Percentiles rank a stretch among this genome's conserved stretches.
Conservation (phyloP, 768 basidiomycete species). For the Russula griseocarnosa region DNA sequence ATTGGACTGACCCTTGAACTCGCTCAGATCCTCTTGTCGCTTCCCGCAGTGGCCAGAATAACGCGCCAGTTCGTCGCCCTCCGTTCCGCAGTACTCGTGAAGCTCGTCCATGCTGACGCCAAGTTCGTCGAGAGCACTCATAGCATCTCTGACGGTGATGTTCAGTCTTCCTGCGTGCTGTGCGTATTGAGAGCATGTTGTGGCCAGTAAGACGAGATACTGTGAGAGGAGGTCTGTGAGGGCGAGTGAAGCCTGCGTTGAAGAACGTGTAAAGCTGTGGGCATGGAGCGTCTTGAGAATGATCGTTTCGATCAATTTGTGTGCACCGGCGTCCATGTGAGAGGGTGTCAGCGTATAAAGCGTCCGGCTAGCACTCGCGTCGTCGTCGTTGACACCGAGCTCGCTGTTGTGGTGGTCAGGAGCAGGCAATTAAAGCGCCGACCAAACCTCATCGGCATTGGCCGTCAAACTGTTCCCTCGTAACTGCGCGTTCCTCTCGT, state of each 20-base stretch:
- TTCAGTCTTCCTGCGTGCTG: slow-evolving; percentile 66
- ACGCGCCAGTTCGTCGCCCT: slow-evolving; percentile 64
- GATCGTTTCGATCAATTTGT: slow-evolving; percentile 62
- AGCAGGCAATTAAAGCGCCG: slow-evolving; percentile 28
- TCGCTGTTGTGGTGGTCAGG: slow-evolving; percentile 29
- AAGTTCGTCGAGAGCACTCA: slow-evolving; percentile 67
- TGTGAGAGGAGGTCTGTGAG: slow-evolving; percentile 74
- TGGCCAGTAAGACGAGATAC: slow-evolving; percentile 62
- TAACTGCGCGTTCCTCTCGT: too few species aligned
- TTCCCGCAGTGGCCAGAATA: slow-evolving; percentile 62
- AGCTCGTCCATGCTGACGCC: slow-evolving; percentile 71
- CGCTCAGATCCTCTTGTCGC: slow-evolving; percentile 67
- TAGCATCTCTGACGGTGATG: slow-evolving; percentile 55
- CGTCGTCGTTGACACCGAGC: slow-evolving; percentile 27
- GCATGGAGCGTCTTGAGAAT: slow-evolving; percentile 71
- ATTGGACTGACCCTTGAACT: slow-evolving; percentile 64
- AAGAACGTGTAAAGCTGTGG: slow-evolving; percentile 71
- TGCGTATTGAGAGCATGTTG: slow-evolving; percentile 68
- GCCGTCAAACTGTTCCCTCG: slow-evolving; percentile 8
- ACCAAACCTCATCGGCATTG: slow-evolving; percentile 22
- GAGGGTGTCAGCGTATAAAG: neutral
- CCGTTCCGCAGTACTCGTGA: slow-evolving; percentile 57
- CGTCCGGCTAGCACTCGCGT: slow-evolving; percentile 14
- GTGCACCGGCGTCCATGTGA: slow-evolving; percentile 50
- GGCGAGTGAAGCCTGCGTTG: slow-evolving; percentile 63